These are phyloP conservation scores for Akanthomyces uredinophilus DNA, from an alignment of 2,329 filamentous ascomycete genomes.

Conservation along the genomic window DNA sequence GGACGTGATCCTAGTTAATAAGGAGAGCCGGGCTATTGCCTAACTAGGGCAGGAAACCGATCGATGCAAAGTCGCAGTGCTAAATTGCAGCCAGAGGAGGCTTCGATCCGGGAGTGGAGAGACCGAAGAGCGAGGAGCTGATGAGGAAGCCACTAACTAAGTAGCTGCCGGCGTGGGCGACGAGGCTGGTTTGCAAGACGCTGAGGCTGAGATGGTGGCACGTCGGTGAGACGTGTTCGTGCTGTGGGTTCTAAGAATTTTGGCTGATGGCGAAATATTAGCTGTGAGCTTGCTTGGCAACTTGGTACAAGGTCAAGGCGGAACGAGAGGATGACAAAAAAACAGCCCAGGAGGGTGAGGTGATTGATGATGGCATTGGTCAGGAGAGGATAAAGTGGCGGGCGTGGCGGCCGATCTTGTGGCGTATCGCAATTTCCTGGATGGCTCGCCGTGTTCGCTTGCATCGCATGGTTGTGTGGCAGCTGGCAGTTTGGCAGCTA, in stretches of 20 bases:
- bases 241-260: neutral
- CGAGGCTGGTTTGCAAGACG: neutral
- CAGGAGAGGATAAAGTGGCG: neutral
- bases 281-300: neutral
- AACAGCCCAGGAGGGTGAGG: neutral
- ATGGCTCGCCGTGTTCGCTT: neutral
- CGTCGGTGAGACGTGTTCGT: neutral
- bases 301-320: neutral
- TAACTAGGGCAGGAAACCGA: neutral
- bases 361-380: conserved; percentile 6
- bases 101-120: conserved; percentile 1
- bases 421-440: conserved; percentile 15
- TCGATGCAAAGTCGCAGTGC: conserved; percentile 4
- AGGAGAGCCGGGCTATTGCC: neutral
- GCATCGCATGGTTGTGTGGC: neutral
- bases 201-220: neutral
- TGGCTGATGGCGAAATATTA: neutral
- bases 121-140: neutral
- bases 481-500: conserved; percentile 1
- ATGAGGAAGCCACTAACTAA: neutral
- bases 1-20: neutral
- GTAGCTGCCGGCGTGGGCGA: neutral
- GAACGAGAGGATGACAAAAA: neutral
- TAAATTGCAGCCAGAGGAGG: neutral
- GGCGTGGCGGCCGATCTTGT: conserved; percentile 10